These are phyloP conservation scores for Excoecaria agallocha DNA, from an alignment of 345 rosid species.

Conservation along the genomic window DNA sequence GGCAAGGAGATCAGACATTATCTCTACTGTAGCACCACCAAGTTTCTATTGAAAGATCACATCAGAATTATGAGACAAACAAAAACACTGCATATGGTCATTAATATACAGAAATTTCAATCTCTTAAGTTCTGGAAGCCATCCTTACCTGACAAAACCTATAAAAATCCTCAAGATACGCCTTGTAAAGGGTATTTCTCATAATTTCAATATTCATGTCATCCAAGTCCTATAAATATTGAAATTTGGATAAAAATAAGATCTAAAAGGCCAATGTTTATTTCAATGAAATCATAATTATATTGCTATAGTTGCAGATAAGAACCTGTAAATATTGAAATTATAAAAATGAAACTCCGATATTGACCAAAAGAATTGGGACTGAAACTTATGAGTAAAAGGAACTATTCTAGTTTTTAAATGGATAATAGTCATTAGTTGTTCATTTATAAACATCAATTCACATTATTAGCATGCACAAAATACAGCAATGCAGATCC, in stretches of 20 bases:
- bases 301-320: neutral
- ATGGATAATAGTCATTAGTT: neutral
- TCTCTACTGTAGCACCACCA: slow-evolving; percentile 96
- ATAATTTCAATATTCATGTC: slow-evolving; percentile 38
- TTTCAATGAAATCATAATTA: neutral
- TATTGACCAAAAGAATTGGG: neutral
- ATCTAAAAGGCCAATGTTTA: neutral
- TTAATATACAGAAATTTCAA: neutral
- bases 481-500: neutral
- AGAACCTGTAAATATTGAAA: neutral
- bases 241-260: neutral
- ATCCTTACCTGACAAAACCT: slow-evolving; percentile 84
- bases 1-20: slow-evolving; percentile 96
- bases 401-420: neutral
- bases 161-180: slow-evolving; percentile 82
- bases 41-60: slow-evolving; percentile 55
- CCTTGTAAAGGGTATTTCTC: slow-evolving; percentile 30
- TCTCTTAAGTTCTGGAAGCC: slow-evolving; percentile 10
- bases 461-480: neutral
- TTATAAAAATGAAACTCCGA: neutral
- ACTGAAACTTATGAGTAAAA: neutral
- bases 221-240: slow-evolving; percentile 70
- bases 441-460: neutral
- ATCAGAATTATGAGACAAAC: slow-evolving; percentile 9
- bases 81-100: neutral